Percentiles rank a stretch among this genome's conserved stretches.
Evolutionary conservation across 148 eudicot species (phyloP).

Genomic region (Bassia scoparia): DNA sequence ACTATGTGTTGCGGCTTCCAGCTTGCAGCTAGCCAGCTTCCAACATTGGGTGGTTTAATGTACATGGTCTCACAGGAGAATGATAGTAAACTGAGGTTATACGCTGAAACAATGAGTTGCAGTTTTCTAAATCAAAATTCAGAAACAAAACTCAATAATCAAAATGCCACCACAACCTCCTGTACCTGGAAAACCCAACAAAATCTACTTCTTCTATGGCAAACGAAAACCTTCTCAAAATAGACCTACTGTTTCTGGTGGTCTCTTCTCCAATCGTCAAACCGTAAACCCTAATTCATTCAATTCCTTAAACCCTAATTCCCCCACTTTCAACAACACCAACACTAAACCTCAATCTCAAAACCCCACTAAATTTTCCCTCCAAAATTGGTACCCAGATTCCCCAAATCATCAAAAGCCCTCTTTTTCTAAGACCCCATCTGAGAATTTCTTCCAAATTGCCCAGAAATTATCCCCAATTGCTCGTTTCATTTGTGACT

Average conservation of each 20-base stretch:
- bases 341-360: slow-evolving; percentile 10
- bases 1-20: too few relatives aligned
- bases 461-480: slow-evolving; percentile 65
- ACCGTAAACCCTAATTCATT: slow-evolving; percentile 35
- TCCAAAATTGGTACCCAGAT: slow-evolving; percentile 73
- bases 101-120: too few relatives aligned
- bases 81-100: too few relatives aligned
- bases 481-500: slow-evolving; percentile 75
- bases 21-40: too few relatives aligned
- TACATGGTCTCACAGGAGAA: too few relatives aligned
- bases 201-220: slow-evolving; percentile 69
- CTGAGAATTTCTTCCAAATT: slow-evolving; percentile 53
- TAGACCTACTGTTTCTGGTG: slow-evolving; percentile 80
- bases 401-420: slow-evolving; percentile 17
- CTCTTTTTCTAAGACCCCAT: slow-evolving; percentile 28
- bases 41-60: too few relatives aligned
- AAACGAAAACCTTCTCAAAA: slow-evolving; percentile 73
- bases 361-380: slow-evolving; percentile 40
- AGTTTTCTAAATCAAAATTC: too few relatives aligned
- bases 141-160: not conserved
- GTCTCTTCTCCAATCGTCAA: slow-evolving; percentile 78
- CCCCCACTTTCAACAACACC: slow-evolving; percentile 3
- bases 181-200: slow-evolving; percentile 36
- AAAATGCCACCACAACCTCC: slow-evolving; percentile 58
- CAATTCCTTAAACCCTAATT: slow-evolving; percentile 25